Evolutionary conservation across 805 yeast species (phyloP), one percentile per base, ranked within the genome.

Genomic region (Candida maris): DNA sequence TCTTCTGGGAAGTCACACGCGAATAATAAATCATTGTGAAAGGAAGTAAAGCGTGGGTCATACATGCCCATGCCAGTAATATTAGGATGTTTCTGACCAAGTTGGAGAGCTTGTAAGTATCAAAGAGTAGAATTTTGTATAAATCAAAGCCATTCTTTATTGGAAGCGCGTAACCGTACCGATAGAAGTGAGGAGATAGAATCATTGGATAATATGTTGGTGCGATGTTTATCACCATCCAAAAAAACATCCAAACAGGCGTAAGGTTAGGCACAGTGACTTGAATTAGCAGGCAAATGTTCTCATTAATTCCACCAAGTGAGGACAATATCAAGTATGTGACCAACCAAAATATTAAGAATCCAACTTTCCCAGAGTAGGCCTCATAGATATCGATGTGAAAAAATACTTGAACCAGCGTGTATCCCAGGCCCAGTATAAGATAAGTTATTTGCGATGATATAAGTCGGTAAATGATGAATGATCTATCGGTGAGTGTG

Each of bases 111-210:
- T 73, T 79, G 53, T 71, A 71, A 3, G 80, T 59, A 49, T 76
- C 59, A 49, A 78, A 70, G 38, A 81, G 67, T 2, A 81, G 62
- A 2, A 79, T 81, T 49, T 73, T 73, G 41, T 68, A 69, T 21
- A 75, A 67, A 41, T 76, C 83, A 33, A 67, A 67, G 0, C 81
- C 75, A 42, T 79, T 77, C 49, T 76, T 75, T 28, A 80, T 66
- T 1, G 89, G 89, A 62, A 77, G 64, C 17, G 73, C 79, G 48
- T 77, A 79, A n/a, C 86, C 85, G 54, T 73, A 79, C 31, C 79
- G 60, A 56, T 70, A 81, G 45, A 81, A 75, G 13, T 54, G 44
- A 5, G 77, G 75, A 14, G 67, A 59, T 35, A 81, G 58, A 1
- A 69, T 79, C 49, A 79, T 47, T 5, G 87, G 80, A 25, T 74